These are phyloP conservation scores for Pulveroboletus sp. DNA, from an alignment of 768 basidiomycete species.

Conservation along the genomic window DNA sequence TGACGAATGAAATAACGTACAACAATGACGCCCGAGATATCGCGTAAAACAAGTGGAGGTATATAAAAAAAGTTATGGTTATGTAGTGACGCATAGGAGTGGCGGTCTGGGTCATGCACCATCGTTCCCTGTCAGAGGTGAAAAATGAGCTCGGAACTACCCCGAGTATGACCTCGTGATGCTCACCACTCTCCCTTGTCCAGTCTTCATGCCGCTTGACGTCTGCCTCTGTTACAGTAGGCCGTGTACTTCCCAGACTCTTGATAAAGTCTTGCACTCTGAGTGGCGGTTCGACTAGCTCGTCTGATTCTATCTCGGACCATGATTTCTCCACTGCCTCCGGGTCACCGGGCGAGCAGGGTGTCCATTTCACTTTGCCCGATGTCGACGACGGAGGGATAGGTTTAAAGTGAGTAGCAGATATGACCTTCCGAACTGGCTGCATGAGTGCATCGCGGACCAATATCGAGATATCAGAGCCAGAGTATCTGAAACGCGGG, in stretches of 20 bases:
- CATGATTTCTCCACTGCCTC: slow-evolving; percentile 84
- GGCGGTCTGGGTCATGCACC: slow-evolving; percentile 23
- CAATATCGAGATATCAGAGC: slow-evolving; percentile 90
- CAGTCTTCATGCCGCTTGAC: slow-evolving; percentile 79
- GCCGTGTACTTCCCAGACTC: slow-evolving; percentile 70
- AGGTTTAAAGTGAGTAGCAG: slow-evolving; percentile 90
- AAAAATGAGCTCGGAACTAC: background rate
- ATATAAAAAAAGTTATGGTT: slow-evolving; percentile 9
- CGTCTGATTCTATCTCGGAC: slow-evolving; percentile 83
- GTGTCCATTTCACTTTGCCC: slow-evolving; percentile 68
- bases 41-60: slow-evolving; percentile 15
- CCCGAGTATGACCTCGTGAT: background rate
- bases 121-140: slow-evolving; percentile 23
- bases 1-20: background rate
- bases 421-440: slow-evolving; percentile 92
- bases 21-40: slow-evolving; percentile 1
- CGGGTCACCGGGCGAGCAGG: slow-evolving; percentile 91
- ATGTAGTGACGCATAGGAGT: background rate
- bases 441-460: slow-evolving; percentile 99
- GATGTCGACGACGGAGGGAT: slow-evolving; percentile 28
- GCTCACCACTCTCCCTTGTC: slow-evolving; percentile 79
- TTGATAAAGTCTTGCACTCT: slow-evolving; percentile 76
- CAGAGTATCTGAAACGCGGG: slow-evolving; percentile 59
- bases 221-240: slow-evolving; percentile 86
- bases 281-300: slow-evolving; percentile 85